Conservation (phyloP, 2,329 filamentous ascomycete species). For the Trichophaea hybrida region DNA sequence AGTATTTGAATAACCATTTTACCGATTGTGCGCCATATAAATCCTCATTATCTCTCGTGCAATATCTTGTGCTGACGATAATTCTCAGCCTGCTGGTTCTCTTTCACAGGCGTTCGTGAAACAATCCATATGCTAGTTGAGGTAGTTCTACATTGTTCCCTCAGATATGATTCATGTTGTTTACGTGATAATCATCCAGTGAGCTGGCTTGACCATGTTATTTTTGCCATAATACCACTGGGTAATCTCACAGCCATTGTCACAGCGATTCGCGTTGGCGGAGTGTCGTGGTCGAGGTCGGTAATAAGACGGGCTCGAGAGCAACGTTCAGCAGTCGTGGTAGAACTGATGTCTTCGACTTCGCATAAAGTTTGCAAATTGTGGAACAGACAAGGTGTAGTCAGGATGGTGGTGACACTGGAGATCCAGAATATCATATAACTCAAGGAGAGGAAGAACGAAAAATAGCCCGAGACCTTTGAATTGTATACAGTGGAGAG, state of each 20-base stretch:
- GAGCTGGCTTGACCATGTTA: slow-evolving; percentile 34
- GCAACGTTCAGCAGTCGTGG: slow-evolving; percentile 29
- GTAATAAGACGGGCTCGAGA: slow-evolving; percentile 33
- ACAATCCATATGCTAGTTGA: slow-evolving; percentile 29
- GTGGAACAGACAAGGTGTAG: slow-evolving; percentile 10
- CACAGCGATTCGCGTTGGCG: slow-evolving; percentile 29
- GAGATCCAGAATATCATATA: slow-evolving; percentile 9
- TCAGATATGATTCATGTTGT: background rate
- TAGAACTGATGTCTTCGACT: slow-evolving; percentile 35
- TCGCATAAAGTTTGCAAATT: slow-evolving; percentile 30
- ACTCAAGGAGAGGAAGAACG: slow-evolving; percentile 23
- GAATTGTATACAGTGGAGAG: background rate
- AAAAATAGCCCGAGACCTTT: background rate
- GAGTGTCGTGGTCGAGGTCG: slow-evolving; percentile 32
- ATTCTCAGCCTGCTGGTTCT: slow-evolving; percentile 21
- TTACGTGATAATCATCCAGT: slow-evolving; percentile 10
- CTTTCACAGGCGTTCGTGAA: slow-evolving; percentile 29
- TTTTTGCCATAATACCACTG: slow-evolving; percentile 37
- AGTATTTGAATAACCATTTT: slow-evolving; percentile 11
- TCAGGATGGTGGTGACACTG: slow-evolving; percentile 9
- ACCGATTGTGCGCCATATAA: slow-evolving; percentile 11
- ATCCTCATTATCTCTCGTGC: too few species aligned
- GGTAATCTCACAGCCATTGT: slow-evolving; percentile 34
- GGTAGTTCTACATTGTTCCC: background rate
- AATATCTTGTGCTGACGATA: background rate